Percentiles rank a stretch among this genome's conserved stretches.
phyloP scores from a whole-genome alignment of 1,284 basidiomycete species.

The Sanghuangporus baumii region DNA sequence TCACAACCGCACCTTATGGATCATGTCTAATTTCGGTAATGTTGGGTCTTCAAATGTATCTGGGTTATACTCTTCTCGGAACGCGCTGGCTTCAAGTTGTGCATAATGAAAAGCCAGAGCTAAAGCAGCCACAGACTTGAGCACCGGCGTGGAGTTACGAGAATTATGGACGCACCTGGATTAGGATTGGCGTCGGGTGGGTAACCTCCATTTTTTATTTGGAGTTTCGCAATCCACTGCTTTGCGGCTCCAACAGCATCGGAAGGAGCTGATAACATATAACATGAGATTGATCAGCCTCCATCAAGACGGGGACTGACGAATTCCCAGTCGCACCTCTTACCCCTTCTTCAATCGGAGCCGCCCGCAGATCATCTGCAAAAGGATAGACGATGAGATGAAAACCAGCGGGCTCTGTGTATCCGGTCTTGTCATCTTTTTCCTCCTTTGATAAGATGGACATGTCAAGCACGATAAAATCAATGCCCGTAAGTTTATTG shows the following conservation, averaged over 20 bases:
- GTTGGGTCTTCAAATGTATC: constrained; percentile 77
- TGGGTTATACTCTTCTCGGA: constrained; percentile 80
- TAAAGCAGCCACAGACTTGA: constrained; percentile 22
- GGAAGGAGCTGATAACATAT: constrained; percentile 48
- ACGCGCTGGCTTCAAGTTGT: constrained; percentile 87
- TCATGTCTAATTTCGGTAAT: constrained; percentile 69
- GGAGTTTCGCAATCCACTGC: constrained; percentile 75
- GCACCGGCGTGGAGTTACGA: background rate
- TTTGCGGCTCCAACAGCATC: constrained; percentile 65
- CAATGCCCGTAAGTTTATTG: background rate
- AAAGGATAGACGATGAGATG: constrained; percentile 90
- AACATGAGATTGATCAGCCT: background rate
- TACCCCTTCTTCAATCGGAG: constrained; percentile 52
- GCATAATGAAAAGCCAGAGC: constrained; percentile 83
- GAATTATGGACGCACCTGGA: constrained; percentile 51
- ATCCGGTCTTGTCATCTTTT: constrained; percentile 63
- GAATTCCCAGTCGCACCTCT: constrained; percentile 40
- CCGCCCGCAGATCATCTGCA: constrained; percentile 87
- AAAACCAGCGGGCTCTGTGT: constrained; percentile 85
- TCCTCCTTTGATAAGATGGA: constrained; percentile 50
- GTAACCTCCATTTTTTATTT: constrained; percentile 75
- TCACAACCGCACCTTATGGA: constrained; percentile 60
- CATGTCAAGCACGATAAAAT: background rate
- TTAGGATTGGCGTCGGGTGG: constrained; percentile 89
- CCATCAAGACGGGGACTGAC: background rate